Conservation (phyloP, 2,329 filamentous ascomycete genomes). For the Sarocladium strictum region DNA sequence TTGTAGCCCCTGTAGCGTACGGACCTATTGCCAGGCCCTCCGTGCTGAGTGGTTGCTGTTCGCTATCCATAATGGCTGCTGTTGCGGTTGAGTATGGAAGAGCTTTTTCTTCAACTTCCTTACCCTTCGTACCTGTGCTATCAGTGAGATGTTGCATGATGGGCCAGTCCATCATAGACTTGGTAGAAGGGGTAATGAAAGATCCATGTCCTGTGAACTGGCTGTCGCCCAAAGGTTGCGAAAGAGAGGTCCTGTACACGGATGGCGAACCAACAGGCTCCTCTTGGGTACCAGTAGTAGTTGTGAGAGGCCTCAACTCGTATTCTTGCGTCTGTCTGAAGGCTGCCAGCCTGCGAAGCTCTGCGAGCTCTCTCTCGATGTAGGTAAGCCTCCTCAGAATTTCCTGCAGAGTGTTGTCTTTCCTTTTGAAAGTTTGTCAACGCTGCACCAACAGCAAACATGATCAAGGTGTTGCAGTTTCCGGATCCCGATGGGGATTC, state of each 20-base stretch:
- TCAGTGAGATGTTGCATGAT: background rate
- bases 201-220: slow-evolving; percentile 8
- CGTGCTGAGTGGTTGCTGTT: background rate
- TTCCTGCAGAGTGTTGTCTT: slow-evolving; percentile 57
- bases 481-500: background rate
- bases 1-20: slow-evolving; percentile 10
- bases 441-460: background rate
- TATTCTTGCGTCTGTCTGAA: background rate
- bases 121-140: background rate
- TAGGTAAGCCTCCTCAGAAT: slow-evolving; percentile 51
- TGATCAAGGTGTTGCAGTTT: background rate
- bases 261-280: background rate
- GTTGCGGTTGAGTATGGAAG: background rate
- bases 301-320: background rate
- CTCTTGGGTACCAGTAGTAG: too few species aligned
- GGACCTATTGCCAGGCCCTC: background rate
- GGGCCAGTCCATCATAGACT: background rate
- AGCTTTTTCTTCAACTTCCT: background rate
- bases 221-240: background rate
- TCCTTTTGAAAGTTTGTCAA: slow-evolving; percentile 31
- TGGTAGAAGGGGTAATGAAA: background rate
- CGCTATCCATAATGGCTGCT: background rate
- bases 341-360: slow-evolving; percentile 26
- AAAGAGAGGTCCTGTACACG: background rate
- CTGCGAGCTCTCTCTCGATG: slow-evolving; percentile 48